Conservation (phyloP, 2,329 filamentous ascomycete genomes). For the Hypoxylon rubiginosum region DNA sequence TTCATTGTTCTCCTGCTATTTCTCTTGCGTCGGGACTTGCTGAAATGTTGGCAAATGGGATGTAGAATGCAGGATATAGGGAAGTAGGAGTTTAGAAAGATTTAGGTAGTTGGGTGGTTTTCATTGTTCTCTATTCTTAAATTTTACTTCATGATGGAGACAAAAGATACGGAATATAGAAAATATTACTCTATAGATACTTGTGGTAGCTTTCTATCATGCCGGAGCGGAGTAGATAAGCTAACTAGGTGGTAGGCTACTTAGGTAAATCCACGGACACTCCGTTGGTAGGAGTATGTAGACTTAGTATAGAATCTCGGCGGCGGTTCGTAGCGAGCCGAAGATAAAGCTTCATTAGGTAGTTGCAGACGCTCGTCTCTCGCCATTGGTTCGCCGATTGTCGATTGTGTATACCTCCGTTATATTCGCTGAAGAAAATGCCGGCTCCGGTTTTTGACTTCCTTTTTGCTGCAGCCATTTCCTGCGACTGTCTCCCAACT, state of each 20-base stretch:
- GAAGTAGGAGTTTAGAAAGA: background rate
- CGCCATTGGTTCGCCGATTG: constrained; percentile 18
- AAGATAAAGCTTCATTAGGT: constrained; percentile 19
- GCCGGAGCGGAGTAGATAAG: constrained; percentile 32
- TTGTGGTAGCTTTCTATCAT: background rate
- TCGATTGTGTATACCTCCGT: constrained; percentile 1
- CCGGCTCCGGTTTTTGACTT: constrained; percentile 13
- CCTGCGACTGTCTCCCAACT: constrained; percentile 1
- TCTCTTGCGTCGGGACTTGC: background rate
- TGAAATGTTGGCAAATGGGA: background rate
- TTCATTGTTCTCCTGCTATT: constrained; percentile 42
- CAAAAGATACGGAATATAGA: constrained; percentile 2
- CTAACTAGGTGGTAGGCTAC: background rate
- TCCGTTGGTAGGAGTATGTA: no score
- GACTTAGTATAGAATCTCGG: constrained; percentile 16
- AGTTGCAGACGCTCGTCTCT: background rate
- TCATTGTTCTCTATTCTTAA: background rate
- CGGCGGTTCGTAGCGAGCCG: constrained; percentile 24
- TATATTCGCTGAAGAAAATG: constrained; percentile 1
- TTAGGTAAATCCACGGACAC: background rate
- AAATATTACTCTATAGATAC: constrained; percentile 8
- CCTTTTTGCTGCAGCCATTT: constrained; percentile 3
- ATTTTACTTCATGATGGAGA: background rate
- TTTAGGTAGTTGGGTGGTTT: background rate
- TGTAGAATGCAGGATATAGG: background rate